These are phyloP conservation scores for Fusarium fracticaudum DNA, from an alignment of 2,329 filamentous ascomycete species.

Conservation along the genomic window DNA sequence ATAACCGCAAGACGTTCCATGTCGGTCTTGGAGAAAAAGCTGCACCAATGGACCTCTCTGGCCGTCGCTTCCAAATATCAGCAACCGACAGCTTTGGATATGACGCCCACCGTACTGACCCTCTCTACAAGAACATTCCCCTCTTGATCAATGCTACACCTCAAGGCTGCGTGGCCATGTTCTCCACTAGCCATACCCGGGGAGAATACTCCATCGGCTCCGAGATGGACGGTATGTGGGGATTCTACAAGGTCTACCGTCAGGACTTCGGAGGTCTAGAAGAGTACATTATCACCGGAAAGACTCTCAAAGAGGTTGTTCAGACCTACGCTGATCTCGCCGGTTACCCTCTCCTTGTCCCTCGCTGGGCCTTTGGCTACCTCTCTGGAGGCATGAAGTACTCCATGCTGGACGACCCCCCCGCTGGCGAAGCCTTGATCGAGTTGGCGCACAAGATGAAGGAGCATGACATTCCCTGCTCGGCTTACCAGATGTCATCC, in stretches of 20 bases:
- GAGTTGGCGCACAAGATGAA: slow-evolving; percentile 69
- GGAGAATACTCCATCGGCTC: slow-evolving; percentile 74
- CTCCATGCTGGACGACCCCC: slow-evolving; percentile 59
- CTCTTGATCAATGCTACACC: slow-evolving; percentile 75
- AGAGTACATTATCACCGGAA: slow-evolving; percentile 74
- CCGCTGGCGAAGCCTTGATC: slow-evolving; percentile 67
- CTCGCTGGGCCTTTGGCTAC: slow-evolving; percentile 78
- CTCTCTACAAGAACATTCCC: slow-evolving; percentile 80
- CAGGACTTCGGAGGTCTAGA: slow-evolving; percentile 78
- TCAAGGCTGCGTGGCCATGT: slow-evolving; percentile 70
- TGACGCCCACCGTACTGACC: slow-evolving; percentile 75
- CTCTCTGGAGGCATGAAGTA: slow-evolving; percentile 71
- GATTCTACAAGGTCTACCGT: slow-evolving; percentile 77
- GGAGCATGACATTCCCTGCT: slow-evolving; percentile 74
- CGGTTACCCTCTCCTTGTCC: slow-evolving; percentile 73
- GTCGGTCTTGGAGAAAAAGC: slow-evolving; percentile 78
- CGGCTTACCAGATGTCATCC: slow-evolving; percentile 76
- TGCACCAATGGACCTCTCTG: slow-evolving; percentile 76
- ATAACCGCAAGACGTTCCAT: slow-evolving; percentile 70
- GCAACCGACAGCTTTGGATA: slow-evolving; percentile 80
- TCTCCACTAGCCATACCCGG: slow-evolving; percentile 72
- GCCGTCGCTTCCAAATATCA: slow-evolving; percentile 71
- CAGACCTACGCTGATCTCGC: slow-evolving; percentile 72
- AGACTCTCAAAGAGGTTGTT: slow-evolving; percentile 73
- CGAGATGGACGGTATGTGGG: slow-evolving; percentile 81